phyloP scores from a whole-genome alignment of 148 eudicot species.

The Camellia japonica region DNA sequence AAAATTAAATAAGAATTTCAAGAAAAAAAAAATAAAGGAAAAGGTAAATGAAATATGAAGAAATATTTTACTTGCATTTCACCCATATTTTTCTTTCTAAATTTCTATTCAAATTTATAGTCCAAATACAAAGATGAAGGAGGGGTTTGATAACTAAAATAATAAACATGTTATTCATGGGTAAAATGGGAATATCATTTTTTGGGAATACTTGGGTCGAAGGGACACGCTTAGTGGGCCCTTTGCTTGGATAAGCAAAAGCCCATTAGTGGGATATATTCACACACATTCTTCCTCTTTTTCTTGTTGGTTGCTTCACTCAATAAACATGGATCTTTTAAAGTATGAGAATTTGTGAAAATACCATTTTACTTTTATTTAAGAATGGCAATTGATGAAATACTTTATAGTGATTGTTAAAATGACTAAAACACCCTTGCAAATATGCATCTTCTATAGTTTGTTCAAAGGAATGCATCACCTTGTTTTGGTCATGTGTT shows the following conservation, averaged over 20 bases:
- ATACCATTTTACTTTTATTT: background rate
- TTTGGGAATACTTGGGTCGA: conserved; percentile 6
- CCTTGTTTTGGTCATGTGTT: background rate
- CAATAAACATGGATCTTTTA: background rate
- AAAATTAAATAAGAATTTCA: no score
- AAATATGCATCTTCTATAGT: background rate
- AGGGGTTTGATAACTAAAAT: background rate
- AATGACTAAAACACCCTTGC: conserved; percentile 4
- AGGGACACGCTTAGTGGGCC: conserved; percentile 39
- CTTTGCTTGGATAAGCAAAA: conserved; percentile 18
- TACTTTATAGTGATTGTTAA: background rate
- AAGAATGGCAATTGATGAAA: background rate
- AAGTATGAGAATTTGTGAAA: background rate
- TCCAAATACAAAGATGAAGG: no score
- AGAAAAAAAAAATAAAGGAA: no score
- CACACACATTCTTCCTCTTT: conserved; percentile 21
- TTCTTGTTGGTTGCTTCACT: conserved; percentile 6
- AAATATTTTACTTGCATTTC: no score
- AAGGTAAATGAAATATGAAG: no score
- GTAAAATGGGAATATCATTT: background rate
- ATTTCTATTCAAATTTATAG: no score
- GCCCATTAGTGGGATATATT: conserved; percentile 2
- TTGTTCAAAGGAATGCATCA: background rate
- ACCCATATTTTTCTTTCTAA: no score
- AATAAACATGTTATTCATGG: background rate